Evolutionary conservation across 345 rosid genomes (phyloP).

Genomic region (Camelina laxa): DNA sequence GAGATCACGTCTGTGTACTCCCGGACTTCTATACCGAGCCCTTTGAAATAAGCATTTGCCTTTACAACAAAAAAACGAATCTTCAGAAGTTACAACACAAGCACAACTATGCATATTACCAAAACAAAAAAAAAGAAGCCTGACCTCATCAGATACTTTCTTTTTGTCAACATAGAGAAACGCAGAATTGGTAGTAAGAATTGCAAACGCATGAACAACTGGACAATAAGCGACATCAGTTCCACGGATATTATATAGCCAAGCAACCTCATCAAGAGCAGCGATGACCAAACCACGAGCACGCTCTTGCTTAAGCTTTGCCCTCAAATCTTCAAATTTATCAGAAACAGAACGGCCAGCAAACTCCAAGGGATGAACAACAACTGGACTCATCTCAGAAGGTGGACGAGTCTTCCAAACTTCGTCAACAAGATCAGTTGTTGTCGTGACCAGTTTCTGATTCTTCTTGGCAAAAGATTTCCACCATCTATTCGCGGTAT

Average conservation of each 20-base stretch:
- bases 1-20: slow-evolving; percentile 70
- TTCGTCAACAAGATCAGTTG: slow-evolving; percentile 79
- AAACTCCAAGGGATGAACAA: slow-evolving; percentile 72
- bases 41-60: slow-evolving; percentile 59
- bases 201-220: slow-evolving; percentile 93
- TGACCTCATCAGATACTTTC: slow-evolving; percentile 77
- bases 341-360: slow-evolving; percentile 68
- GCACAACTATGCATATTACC: background rate
- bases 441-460: slow-evolving; percentile 73
- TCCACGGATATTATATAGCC: slow-evolving; percentile 95
- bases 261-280: slow-evolving; percentile 98
- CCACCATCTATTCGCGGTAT: slow-evolving; percentile 85
- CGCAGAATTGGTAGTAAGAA: slow-evolving; percentile 68
- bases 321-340: slow-evolving; percentile 71
- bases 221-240: slow-evolving; percentile 88
- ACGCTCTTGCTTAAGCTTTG: slow-evolving; percentile 55
- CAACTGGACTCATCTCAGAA: slow-evolving; percentile 59
- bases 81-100: background rate
- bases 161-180: slow-evolving; percentile 79
- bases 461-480: slow-evolving; percentile 59
- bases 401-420: slow-evolving; percentile 82
- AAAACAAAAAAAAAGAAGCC: slow-evolving; percentile 22
- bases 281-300: slow-evolving; percentile 73
- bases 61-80: slow-evolving; percentile 34
- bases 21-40: slow-evolving; percentile 67